Conservation (phyloP, 768 basidiomycete species). For the Mycena alexandri region DNA sequence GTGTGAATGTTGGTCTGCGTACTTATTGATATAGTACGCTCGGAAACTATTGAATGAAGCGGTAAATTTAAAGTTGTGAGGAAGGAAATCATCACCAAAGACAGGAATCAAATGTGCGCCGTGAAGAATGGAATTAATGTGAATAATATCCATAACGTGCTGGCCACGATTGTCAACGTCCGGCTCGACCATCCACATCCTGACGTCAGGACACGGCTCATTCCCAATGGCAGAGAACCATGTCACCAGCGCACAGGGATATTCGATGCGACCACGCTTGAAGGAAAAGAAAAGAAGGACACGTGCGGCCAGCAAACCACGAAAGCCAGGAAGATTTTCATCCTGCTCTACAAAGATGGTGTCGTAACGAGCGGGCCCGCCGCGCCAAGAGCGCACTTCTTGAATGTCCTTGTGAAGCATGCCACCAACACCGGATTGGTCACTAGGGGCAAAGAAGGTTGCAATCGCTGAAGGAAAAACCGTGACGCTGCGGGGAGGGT, state of each 20-base stretch:
- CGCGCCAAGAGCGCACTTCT: constrained; percentile 45
- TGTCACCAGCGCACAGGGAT: constrained; percentile 44
- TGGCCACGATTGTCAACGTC: constrained; percentile 36
- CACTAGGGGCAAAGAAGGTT: constrained; percentile 51
- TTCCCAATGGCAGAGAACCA: constrained; percentile 41
- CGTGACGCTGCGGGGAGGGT: constrained; percentile 33
- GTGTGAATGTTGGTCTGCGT: constrained; percentile 40
- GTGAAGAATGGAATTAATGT: constrained; percentile 34
- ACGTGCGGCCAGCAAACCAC: constrained; percentile 41
- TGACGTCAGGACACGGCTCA: constrained; percentile 40
- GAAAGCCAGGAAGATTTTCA: constrained; percentile 38
- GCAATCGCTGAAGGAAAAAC: constrained; percentile 48
- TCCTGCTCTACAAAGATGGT: constrained; percentile 43
- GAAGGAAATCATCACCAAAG: constrained; percentile 29
- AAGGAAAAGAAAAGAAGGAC: constrained; percentile 45
- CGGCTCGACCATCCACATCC: constrained; percentile 46
- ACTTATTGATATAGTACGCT: constrained; percentile 42
- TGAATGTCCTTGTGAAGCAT: constrained; percentile 47
- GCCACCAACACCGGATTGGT: constrained; percentile 46
- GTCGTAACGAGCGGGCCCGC: constrained; percentile 43
- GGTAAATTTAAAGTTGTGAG: constrained; percentile 20
- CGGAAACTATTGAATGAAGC: constrained; percentile 34
- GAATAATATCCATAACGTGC: constrained; percentile 21
- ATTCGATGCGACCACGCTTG: constrained; percentile 25
- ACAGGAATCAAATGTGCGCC: constrained; percentile 39